Evolutionary conservation across 371 early-diverging fungal species (phyloP), one percentile per base, ranked within the genome.

Genomic region (Coemansia sp.): DNA sequence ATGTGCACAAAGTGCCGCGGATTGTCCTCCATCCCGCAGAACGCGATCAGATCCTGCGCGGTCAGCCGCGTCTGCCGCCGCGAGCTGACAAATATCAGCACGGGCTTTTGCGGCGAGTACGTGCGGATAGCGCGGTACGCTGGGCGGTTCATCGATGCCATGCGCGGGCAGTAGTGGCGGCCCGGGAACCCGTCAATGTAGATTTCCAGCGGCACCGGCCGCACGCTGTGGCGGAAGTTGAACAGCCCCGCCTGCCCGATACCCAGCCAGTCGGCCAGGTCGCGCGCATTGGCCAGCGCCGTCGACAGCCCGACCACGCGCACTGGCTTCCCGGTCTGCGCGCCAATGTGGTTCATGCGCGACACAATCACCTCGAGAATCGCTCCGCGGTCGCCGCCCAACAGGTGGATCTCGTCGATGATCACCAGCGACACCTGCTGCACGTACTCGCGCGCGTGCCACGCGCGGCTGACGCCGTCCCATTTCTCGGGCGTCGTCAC

Each of bases 401-500:
- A 83, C 60, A 99, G 79, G 79, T 99, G 99, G 57, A 99, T 98
- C 83, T 99, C 99, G 81, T 99, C 99, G 68, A 99, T 92, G 40
- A 99, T 93, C 5, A 99, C 91, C 47, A 91, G 83, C 11, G 91
- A 86, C 58, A 96, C 90, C 51, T 84, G 68, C 41, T 85, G 86
- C 4, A 95, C 94, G 79, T 93, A 95, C 26, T 82, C 85, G 59
- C 94, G 83, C 31, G 82, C 86, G 68, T 95, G 86, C 99, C 93
- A 95, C 42, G 87, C 86, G 59, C 95, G 91, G 77, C 92, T 93
- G 71, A 96, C 88, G 61, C 96, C 94, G 80, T 99, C 99, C 95
- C 98, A 99, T 70, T 99, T 99, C 72, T 99, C 99, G 1, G 95
- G 96, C 13, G 91, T 99, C 0, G 99, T 98, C 57, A 99, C 88